A percentile compares a stretch with the other conserved stretches of the same genome.
Conservation (phyloP, 345 rosid genomes). For the Psidium friedrichsthalianum region DNA sequence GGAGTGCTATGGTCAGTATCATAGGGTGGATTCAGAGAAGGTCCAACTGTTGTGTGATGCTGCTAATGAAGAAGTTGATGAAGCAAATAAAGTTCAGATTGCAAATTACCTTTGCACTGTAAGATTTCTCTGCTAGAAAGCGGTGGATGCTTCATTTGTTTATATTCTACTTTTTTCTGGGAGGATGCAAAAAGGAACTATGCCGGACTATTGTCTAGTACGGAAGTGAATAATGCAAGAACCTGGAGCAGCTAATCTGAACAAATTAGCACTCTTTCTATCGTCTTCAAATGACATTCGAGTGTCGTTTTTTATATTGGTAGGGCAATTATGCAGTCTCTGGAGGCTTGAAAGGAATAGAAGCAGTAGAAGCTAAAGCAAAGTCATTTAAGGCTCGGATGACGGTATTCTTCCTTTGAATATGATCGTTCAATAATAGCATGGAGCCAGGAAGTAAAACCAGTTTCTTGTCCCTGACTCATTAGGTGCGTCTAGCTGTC, state of each 20-base stretch:
- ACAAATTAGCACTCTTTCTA: background rate
- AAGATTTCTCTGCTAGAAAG: constrained; percentile 10
- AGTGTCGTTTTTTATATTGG: constrained; percentile 1
- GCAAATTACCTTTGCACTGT: constrained; percentile 88
- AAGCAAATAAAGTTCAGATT: constrained; percentile 74
- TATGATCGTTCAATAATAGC: background rate
- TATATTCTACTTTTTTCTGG: background rate
- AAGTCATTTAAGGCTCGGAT: constrained; percentile 94
- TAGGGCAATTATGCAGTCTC: constrained; percentile 98
- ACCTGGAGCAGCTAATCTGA: background rate
- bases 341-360: constrained; percentile 88
- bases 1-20: constrained; percentile 92
- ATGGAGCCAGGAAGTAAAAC: background rate
- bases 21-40: constrained; percentile 77
- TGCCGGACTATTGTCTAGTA: background rate
- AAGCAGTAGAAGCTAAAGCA: constrained; percentile 87
- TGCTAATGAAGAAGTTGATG: constrained; percentile 86
- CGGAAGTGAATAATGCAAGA: background rate
- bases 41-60: constrained; percentile 87
- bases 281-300: background rate
- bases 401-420: constrained; percentile 39
- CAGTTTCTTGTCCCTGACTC: background rate
- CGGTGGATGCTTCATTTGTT: background rate
- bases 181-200: background rate
- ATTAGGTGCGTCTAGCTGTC: constrained; percentile 89